Evolutionary conservation across 2,329 filamentous ascomycete species (phyloP).

Genomic region (Cladophialophora exuberans): DNA sequence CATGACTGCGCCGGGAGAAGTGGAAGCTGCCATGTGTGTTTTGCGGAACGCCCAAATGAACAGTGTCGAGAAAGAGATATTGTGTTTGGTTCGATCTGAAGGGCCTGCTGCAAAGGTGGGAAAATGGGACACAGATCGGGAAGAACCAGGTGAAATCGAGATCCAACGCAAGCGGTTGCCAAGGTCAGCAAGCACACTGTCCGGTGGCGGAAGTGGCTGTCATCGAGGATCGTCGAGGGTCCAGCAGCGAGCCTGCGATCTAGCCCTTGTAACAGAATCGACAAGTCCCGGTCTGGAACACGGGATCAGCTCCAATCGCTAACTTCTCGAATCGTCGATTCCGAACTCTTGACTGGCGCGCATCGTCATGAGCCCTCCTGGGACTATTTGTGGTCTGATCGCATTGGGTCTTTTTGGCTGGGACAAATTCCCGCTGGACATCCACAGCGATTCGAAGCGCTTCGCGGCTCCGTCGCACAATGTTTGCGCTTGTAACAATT

Average conservation of each 20-base stretch:
- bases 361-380: too few species aligned
- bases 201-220: not conserved
- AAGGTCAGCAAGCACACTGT: slow-evolving; percentile 10
- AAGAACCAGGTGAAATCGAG: slow-evolving; percentile 5
- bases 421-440: too few species aligned
- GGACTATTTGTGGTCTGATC: too few species aligned
- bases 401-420: too few species aligned
- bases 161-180: slow-evolving; percentile 4
- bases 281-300: too few species aligned
- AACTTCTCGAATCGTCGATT: not conserved
- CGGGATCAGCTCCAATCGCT: too few species aligned
- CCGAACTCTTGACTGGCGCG: too few species aligned
- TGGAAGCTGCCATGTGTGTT: slow-evolving; percentile 19
- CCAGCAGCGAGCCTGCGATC: too few species aligned
- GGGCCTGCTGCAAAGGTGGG: slow-evolving; percentile 16
- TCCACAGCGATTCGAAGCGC: too few species aligned
- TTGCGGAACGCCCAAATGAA: not conserved
- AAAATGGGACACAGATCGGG: slow-evolving; percentile 24
- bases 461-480: too few species aligned
- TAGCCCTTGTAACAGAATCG: not conserved
- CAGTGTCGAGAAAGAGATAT: slow-evolving; percentile 1
- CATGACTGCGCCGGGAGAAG: not conserved
- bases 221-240: not conserved
- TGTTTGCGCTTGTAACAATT: too few species aligned
- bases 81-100: slow-evolving; percentile 29